Conservation (phyloP, 495 filamentous ascomycete species). For the Hyphodiscus hymeniophilus region DNA sequence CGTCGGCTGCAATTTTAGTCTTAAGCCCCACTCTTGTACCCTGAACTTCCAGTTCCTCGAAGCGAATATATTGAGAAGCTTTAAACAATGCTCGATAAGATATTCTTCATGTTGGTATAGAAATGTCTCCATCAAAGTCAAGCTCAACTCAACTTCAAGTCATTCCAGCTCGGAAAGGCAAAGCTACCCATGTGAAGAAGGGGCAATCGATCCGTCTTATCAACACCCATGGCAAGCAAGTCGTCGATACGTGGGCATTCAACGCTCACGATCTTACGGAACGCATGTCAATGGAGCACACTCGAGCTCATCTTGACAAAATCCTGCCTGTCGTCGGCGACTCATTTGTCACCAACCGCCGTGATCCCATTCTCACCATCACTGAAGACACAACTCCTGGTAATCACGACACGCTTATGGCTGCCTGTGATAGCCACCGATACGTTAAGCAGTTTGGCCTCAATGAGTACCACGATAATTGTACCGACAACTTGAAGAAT, state of each 20-base stretch:
- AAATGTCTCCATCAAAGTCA: too few species aligned
- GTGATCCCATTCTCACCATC: constrained; percentile 29
- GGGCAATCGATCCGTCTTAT: constrained; percentile 40
- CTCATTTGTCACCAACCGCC: constrained; percentile 25
- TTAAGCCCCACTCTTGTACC: too few species aligned
- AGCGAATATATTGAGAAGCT: too few species aligned
- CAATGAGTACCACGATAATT: constrained; percentile 31
- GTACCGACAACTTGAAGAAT: constrained; percentile 33
- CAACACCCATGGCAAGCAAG: constrained; percentile 43
- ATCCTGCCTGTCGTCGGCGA: constrained; percentile 28
- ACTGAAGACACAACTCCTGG: constrained; percentile 32
- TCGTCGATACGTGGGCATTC: constrained; percentile 40
- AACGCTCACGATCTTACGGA: constrained; percentile 23
- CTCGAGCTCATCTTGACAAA: constrained; percentile 26
- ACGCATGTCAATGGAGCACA: constrained; percentile 35
- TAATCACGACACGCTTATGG: constrained; percentile 33
- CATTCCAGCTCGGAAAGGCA: constrained; percentile 36
- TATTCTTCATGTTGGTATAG: too few species aligned
- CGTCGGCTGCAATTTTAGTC: too few species aligned
- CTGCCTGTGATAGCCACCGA: constrained; percentile 31
- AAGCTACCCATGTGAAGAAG: constrained; percentile 28
- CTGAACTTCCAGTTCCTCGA: too few species aligned
- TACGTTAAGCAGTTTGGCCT: constrained; percentile 29
- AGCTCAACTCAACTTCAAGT: too few species aligned
- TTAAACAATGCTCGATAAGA: too few species aligned